phyloP scores from a whole-genome alignment of 73 alveolate species.

The Paramecium biaurelia region DNA sequence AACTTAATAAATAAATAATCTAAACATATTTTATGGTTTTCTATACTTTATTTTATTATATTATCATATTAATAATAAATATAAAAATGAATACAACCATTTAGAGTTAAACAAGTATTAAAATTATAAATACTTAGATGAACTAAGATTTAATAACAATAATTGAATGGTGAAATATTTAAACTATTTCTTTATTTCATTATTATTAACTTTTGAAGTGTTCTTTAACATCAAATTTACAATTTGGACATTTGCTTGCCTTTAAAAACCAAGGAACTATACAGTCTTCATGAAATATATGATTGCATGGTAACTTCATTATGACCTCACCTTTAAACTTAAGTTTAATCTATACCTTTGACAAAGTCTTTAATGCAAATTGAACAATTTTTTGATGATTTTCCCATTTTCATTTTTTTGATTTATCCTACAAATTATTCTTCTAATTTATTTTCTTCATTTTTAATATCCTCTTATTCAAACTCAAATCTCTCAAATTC shows the following conservation, averaged over 20 bases:
- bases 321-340: conserved; percentile 54
- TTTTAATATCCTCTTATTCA: not conserved
- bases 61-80: not conserved
- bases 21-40: too few relatives aligned
- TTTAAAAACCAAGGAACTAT: conserved; percentile 85
- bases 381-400: not conserved
- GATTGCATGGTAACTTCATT: conserved; percentile 72
- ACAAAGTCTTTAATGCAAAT: not conserved
- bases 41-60: not conserved
- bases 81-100: not conserved
- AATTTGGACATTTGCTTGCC: conserved; percentile 90
- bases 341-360: not conserved
- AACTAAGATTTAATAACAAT: not conserved
- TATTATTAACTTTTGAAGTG: conserved; percentile 16
- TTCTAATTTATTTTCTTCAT: not conserved
- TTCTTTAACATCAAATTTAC: conserved; percentile 80
- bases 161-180: not conserved
- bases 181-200: not conserved
- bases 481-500: conserved; percentile 36
- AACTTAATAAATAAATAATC: not conserved
- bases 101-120: not conserved
- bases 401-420: conserved; percentile 39
- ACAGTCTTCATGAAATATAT: conserved; percentile 78
- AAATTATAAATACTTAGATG: too few relatives aligned
- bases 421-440: conserved; percentile 5